Evolutionary conservation across 345 rosid genomes (phyloP), one percentile per base, ranked within the genome.

Genomic region (Alliaria petiolata): DNA sequence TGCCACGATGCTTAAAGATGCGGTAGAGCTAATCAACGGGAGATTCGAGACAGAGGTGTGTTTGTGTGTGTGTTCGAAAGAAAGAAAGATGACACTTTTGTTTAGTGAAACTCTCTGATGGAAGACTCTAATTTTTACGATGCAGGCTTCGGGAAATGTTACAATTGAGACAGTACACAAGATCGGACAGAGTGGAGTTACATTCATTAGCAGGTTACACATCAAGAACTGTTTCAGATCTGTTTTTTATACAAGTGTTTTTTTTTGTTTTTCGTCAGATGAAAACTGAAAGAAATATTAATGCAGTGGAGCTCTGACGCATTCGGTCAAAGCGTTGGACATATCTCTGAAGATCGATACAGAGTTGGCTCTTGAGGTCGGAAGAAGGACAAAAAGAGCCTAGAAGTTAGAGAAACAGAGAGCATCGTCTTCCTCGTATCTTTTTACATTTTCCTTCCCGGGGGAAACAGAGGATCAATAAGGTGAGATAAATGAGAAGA

Each of bases 181-280:
- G 81, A 95, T 95, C 43, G 97, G 99, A 76, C 92, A 86, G 75
- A 89, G 95, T 49, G 98, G 98, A 61, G 99, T 95, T 49, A 85
- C 97, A 77, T 89, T 80, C 87, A 86, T 95, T 71, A 91, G 97
- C 47, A 89, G 98, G 97, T 85, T 83, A n/a, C 13, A 33, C 6
- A 16, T 55, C 54, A 47, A 65, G 25, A 33, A 33, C 11, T 5
- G 7, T 62, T 35, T 10, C 9, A 2, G 45, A 15, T 20, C 38
- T 40, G 30, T 25, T 56, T 11, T n/a, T 14, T 7, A 16, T 38
- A 8, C 40, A 39, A 40, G 20, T 17, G n/a, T 16, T 51, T 25
- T 4, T 33, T 35, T 26, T 31, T 34, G n/a, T 28, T n/a, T n/a
- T n/a, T 59, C 45, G 59, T 62, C 11, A 34, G 36, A 13, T 56